Evolutionary conservation across 176 grass and related monocot genomes (phyloP).

Genomic region (Puya raimondii): DNA sequence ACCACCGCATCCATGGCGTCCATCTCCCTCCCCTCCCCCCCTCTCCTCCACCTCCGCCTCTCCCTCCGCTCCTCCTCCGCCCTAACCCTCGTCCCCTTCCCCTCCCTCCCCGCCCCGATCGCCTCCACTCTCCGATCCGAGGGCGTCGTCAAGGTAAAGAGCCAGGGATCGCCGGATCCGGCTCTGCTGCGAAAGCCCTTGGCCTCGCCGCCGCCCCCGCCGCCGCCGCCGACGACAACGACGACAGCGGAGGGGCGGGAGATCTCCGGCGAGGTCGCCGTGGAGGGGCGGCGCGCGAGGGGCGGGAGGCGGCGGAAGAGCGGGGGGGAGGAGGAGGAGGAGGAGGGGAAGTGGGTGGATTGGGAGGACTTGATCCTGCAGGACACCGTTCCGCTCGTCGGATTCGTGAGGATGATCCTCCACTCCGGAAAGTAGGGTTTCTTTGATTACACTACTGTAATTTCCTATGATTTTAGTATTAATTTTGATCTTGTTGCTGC

Average conservation of each 20-base stretch:
- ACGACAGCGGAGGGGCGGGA: background rate
- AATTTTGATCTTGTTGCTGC: background rate
- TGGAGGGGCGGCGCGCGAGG: slow-evolving; percentile 7
- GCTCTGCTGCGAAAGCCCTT: background rate
- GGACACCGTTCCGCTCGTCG: slow-evolving; percentile 87
- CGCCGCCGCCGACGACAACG: too few species aligned
- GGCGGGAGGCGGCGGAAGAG: slow-evolving; percentile 1
- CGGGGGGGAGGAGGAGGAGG: slow-evolving; percentile 12
- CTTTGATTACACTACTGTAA: background rate
- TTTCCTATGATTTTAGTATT: background rate
- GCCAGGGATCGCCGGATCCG: background rate
- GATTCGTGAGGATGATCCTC: slow-evolving; percentile 93
- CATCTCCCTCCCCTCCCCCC: background rate
- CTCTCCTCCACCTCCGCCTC: background rate
- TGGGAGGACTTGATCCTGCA: slow-evolving; percentile 95
- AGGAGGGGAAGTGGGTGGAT: slow-evolving; percentile 48
- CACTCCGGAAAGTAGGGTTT: slow-evolving; percentile 89
- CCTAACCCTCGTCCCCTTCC: background rate
- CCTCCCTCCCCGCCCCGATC: background rate
- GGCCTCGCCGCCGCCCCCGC: background rate
- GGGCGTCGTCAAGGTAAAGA: background rate
- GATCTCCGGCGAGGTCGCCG: background rate
- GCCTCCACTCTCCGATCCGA: background rate
- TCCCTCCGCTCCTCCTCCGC: background rate
- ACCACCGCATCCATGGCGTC: background rate